A percentile compares a stretch with the other conserved stretches of the same genome.
Evolutionary conservation across 2,329 filamentous ascomycete species (phyloP).

Genomic region (Cordyceps cateniannulata): DNA sequence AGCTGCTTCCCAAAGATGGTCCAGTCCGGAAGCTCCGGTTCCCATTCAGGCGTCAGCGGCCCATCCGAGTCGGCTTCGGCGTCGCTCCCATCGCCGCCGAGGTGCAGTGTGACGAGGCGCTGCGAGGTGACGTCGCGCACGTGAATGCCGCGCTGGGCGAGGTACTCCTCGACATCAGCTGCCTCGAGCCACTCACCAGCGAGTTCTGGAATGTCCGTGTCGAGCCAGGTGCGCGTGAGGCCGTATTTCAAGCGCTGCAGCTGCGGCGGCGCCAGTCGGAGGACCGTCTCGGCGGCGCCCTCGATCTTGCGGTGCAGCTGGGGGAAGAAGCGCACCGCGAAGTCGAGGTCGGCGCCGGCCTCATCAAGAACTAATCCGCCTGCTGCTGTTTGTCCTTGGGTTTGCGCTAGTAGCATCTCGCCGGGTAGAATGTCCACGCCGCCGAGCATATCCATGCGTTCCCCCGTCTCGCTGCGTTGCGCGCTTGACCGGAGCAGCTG

Average conservation of each 20-base stretch:
- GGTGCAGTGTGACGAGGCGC: not conserved
- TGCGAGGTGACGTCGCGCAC: not conserved
- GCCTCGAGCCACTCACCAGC: constrained; percentile 12
- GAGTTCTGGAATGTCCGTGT: constrained; percentile 5
- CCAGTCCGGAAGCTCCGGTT: constrained; percentile 11
- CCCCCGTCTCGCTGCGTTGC: not conserved
- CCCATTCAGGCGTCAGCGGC: constrained; percentile 6
- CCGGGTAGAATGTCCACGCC: constrained; percentile 1
- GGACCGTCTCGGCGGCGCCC: not conserved
- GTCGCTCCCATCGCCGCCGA: constrained; percentile 1
- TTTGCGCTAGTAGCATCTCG: constrained; percentile 7
- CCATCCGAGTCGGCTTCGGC: not conserved
- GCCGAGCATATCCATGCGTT: not conserved
- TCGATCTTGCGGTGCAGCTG: constrained; percentile 11
- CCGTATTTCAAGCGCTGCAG: constrained; percentile 11
- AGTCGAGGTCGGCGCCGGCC: not conserved
- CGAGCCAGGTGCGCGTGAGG: constrained; percentile 9
- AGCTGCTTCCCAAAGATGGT: constrained; percentile 9
- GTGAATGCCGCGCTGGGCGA: constrained; percentile 8
- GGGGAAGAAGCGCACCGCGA: not conserved
- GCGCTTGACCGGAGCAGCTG: not conserved
- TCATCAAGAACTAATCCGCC: not conserved
- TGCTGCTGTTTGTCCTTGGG: not conserved
- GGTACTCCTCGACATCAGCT: constrained; percentile 10
- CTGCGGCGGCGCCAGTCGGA: constrained; percentile 6